Base-by-base conservation (phyloP, 441 rosid species). In the Erysimum pusillum region DNA sequence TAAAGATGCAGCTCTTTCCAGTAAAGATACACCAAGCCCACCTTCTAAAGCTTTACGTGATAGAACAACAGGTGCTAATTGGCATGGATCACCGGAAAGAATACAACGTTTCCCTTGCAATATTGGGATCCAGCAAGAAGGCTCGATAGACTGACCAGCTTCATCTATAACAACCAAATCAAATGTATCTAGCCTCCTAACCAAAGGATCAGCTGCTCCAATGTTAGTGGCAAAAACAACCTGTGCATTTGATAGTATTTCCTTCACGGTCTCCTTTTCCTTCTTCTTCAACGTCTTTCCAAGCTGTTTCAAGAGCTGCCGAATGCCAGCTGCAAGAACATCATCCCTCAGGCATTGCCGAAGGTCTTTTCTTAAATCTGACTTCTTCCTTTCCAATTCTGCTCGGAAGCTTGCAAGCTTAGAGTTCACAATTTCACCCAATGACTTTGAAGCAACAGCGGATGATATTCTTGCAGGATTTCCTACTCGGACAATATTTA, bases 61-160 rank as follows among this genome's bases (percentile, higher is more conserved):
- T 42, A 95, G 83, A 81, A 95, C 83, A 56, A 95, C 96, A 0
- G 99, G 99, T 66, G 98, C 99, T 81, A 95, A 91, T 73, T 95
- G 98, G 84, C 90, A 93, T 32, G 91, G 94, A 79, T 95, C 99
- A 69, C 99, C 98, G 4, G 97, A 90, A 77, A 95, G 87, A 76
- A 95, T 85, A 74, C 96, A 91, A 18, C 97, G 93, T 59, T 84
- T 95, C 32, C 98, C 98, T 83, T 91, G 96, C 85, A 95, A 81
- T 81, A 95, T 81, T 18, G 98, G 96, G 70, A 93, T 93, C 99
- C 98, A 95, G 85, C 95, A 89, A 41, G 96, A 87, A 73, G 99
- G 98, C 78, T 95, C 99, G 76, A 93, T 95, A 79, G 97, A 93
- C 86, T 95, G 99, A 54, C 84, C 98, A 66, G 98, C 98, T 88